Evolutionary conservation across 2,329 filamentous ascomycete genomes (phyloP).

Genomic region (Dothistroma pini): DNA sequence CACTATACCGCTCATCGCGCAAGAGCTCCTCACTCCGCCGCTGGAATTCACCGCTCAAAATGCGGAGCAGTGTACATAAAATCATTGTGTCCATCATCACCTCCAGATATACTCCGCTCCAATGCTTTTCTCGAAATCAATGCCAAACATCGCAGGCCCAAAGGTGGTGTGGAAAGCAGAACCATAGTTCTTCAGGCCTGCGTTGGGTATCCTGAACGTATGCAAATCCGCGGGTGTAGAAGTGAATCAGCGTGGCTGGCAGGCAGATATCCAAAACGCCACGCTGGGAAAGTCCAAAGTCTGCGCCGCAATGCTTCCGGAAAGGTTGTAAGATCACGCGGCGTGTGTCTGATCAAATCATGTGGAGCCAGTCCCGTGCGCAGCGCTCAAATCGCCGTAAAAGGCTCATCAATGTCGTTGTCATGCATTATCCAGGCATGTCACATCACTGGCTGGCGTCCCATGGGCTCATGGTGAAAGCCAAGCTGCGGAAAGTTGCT

Average conservation of each 20-base stretch:
- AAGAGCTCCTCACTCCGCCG: background rate
- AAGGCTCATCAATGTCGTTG: background rate
- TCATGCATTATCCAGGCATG: background rate
- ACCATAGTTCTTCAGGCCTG: background rate
- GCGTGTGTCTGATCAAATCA: background rate
- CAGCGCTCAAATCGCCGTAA: background rate
- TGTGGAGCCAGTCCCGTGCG: background rate
- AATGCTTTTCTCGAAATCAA: background rate
- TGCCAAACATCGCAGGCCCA: background rate
- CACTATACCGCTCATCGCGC: background rate
- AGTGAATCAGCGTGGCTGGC: background rate
- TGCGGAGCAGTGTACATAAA: background rate
- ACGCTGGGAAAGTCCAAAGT: background rate
- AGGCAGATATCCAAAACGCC: background rate
- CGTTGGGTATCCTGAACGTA: constrained; percentile 3
- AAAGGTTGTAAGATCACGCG: background rate
- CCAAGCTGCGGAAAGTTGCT: background rate
- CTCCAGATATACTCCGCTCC: background rate
- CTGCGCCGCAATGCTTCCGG: background rate
- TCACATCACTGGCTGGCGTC: background rate
- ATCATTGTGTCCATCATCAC: background rate
- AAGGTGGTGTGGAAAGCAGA: background rate
- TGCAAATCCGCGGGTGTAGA: constrained; percentile 2
- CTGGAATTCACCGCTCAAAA: background rate
- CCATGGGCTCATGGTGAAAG: background rate